These are phyloP conservation scores for Aspergillus sparsus DNA, from an alignment of 495 filamentous ascomycete genomes.

Conservation along the genomic window DNA sequence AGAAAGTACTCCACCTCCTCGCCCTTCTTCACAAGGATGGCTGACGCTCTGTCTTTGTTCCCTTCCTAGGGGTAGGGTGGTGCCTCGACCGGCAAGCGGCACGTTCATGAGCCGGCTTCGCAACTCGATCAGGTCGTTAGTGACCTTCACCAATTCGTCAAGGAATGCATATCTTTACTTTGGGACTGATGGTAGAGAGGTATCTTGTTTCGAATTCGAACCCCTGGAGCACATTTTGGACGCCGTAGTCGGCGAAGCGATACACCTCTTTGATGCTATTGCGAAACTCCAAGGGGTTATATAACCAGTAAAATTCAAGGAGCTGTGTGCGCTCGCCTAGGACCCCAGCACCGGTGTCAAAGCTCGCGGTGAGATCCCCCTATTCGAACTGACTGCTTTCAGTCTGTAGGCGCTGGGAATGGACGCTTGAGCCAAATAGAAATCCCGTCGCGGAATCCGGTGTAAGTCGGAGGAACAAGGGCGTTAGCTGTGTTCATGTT, in stretches of 20 bases:
- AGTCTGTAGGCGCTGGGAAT: background rate
- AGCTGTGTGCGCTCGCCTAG: background rate
- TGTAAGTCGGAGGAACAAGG: conserved; percentile 54
- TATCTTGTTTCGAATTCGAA: background rate
- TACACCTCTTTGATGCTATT: background rate
- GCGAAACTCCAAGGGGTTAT: background rate
- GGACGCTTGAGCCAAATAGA: conserved; percentile 41
- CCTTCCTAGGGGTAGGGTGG: conserved; percentile 68
- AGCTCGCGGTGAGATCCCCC: background rate
- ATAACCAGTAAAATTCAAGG: background rate
- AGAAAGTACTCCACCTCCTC: conserved; percentile 48
- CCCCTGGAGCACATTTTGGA: background rate
- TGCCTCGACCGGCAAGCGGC: conserved; percentile 59
- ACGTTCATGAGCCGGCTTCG: conserved; percentile 25
- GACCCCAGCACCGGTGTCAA: conserved; percentile 21
- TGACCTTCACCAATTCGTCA: conserved; percentile 2
- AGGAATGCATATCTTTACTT: conserved; percentile 14
- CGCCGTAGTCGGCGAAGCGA: background rate
- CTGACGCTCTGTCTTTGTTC: conserved; percentile 63
- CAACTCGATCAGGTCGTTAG: background rate
- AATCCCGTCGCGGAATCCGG: conserved; percentile 62
- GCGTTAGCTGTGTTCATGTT: too few relatives aligned
- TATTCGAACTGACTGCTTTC: background rate
- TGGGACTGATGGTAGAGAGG: background rate
- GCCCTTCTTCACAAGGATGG: conserved; percentile 63